phyloP scores from a whole-genome alignment of 495 filamentous ascomycete species.

The Podospora pseudopauciseta region DNA sequence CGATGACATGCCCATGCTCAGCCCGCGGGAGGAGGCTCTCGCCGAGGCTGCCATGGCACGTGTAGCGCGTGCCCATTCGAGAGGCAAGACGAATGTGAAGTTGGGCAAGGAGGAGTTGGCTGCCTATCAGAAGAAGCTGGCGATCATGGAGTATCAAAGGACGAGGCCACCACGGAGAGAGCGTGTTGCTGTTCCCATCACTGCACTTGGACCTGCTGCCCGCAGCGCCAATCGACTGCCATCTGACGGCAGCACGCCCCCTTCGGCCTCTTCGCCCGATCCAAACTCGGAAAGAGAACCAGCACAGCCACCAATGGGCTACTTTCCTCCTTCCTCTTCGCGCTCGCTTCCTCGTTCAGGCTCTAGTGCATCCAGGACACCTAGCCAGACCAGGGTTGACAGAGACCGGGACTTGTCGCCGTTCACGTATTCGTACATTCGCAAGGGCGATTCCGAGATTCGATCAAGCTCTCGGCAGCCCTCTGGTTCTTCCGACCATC shows the following conservation, averaged over 20 bases:
- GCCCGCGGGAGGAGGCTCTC: conserved; percentile 67
- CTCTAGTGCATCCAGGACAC: conserved; percentile 27
- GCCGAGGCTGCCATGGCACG: conserved; percentile 70
- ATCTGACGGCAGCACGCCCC: conserved; percentile 8
- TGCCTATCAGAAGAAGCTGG: conserved; percentile 63
- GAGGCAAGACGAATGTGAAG: conserved; percentile 71
- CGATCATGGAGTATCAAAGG: conserved; percentile 52
- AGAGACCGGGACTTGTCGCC: conserved; percentile 34
- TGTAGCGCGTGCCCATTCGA: conserved; percentile 68
- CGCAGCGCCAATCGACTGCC: conserved; percentile 10
- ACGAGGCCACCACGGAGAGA: conserved; percentile 36
- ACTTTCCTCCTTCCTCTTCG: conserved; percentile 33
- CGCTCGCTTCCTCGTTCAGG: conserved; percentile 32
- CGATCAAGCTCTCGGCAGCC: conserved; percentile 26
- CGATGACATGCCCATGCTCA: conserved; percentile 48
- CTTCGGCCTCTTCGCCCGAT: conserved; percentile 13
- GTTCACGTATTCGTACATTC: conserved; percentile 44
- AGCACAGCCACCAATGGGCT: conserved; percentile 35
- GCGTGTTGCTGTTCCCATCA: conserved; percentile 41
- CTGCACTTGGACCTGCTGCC: conserved; percentile 33
- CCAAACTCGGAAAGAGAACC: conserved; percentile 18
- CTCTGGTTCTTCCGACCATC: conserved; percentile 29
- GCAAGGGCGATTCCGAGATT: conserved; percentile 6
- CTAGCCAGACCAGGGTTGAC: conserved; percentile 21
- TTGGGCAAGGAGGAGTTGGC: conserved; percentile 70